Evolutionary conservation across 805 yeast species (phyloP), one percentile per base, ranked within the genome.

Genomic region (Myxozyma sirexii): DNA sequence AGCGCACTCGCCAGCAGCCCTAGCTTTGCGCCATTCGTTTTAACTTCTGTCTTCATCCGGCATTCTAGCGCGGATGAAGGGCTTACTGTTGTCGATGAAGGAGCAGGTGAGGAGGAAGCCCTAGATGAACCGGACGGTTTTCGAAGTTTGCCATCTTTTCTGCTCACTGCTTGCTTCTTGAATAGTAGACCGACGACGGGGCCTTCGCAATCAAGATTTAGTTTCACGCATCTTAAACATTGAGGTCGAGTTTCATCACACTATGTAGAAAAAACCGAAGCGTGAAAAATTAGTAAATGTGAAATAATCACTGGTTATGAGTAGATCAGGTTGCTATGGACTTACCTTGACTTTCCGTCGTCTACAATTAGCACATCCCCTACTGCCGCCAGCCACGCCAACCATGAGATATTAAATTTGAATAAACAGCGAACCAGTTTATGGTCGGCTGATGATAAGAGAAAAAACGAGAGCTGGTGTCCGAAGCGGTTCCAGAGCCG

Each of bases 381-480:
- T 26, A 29, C 49, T 45, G 21, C 49, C 49, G n/a, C 49, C 49
- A 21, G 49, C 49, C 12, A 45, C 49, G n/a, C 49, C 49, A 27
- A 45, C 49, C 49, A 45, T 45, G n/a, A n/a, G n/a, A n/a, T n/a
- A n/a, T n/a, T n/a, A n/a, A n/a, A n/a, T n/a, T n/a, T n/a, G n/a
- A n/a, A n/a, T n/a, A n/a, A n/a, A n/a, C n/a, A n/a, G n/a, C n/a
- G n/a, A n/a, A n/a, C n/a, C n/a, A n/a, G n/a, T n/a, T n/a, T n/a
- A n/a, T n/a, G n/a, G n/a, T n/a, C n/a, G n/a, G n/a, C n/a, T n/a
- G n/a, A n/a, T n/a, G n/a, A n/a, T n/a, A n/a, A n/a, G n/a, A n/a
- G n/a, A n/a, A n/a, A n/a, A n/a, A n/a, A n/a, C n/a, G n/a, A n/a
- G n/a, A n/a, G n/a, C n/a, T n/a, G n/a, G n/a, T n/a, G n/a, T n/a